phyloP scores from a whole-genome alignment of 306 rosid species.

The Aeschynomene evenia region DNA sequence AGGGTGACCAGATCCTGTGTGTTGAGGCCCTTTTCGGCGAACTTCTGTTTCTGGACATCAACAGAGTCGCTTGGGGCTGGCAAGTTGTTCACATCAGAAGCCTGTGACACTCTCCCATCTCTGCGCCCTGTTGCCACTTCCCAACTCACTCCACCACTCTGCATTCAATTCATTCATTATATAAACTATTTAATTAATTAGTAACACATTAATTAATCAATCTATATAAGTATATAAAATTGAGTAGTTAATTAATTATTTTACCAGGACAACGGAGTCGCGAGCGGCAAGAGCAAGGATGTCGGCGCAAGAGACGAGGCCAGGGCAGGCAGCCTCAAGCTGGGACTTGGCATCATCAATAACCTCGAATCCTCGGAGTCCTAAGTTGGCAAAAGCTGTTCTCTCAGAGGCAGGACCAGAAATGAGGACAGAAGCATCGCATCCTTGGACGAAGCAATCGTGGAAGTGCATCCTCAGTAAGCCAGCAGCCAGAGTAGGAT shows the following conservation, averaged over 20 bases:
- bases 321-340: slow-evolving; percentile 28
- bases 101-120: slow-evolving; percentile 58
- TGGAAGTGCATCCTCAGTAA: slow-evolving; percentile 53
- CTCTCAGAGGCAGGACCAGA: not conserved
- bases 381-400: not conserved
- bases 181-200: no score
- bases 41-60: slow-evolving; percentile 40
- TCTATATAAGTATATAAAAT: no score
- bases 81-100: slow-evolving; percentile 37
- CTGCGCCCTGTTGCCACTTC: slow-evolving; percentile 58
- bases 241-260: no score
- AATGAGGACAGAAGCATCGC: slow-evolving; percentile 43
- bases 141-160: slow-evolving; percentile 47
- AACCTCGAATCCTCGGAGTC: slow-evolving; percentile 10
- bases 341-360: slow-evolving; percentile 27
- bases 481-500: slow-evolving; percentile 37
- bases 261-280: slow-evolving; percentile 23
- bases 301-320: slow-evolving; percentile 34
- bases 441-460: slow-evolving; percentile 53
- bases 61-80: slow-evolving; percentile 45
- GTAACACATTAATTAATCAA: not conserved
- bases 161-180: not conserved
- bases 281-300: slow-evolving; percentile 36
- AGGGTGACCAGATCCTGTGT: slow-evolving; percentile 62
- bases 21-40: slow-evolving; percentile 48